Evolutionary conservation across 768 basidiomycete species (phyloP).

Genomic region (Amanita brunnescens): DNA sequence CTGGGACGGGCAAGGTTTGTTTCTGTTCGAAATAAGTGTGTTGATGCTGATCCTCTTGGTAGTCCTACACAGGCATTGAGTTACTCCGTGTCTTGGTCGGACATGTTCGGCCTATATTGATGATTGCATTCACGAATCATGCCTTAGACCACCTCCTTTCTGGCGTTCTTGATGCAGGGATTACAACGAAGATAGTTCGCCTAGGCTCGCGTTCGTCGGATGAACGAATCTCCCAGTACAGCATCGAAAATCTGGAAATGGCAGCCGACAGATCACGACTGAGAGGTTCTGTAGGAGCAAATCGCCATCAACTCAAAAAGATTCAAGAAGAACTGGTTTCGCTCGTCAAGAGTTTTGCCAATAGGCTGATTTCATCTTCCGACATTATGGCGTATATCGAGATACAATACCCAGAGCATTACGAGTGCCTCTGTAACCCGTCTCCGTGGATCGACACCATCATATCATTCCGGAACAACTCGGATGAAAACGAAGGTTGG

Average conservation of each 20-base stretch:
- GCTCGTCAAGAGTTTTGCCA: conserved; percentile 35
- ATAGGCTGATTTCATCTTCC: conserved; percentile 23
- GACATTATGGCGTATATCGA: conserved; percentile 35
- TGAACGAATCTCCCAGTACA: conserved; percentile 51
- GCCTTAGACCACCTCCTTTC: conserved; percentile 67
- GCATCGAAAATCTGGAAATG: conserved; percentile 50
- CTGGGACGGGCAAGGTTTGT: conserved; percentile 68
- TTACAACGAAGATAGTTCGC: conserved; percentile 58
- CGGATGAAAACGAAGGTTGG: conserved; percentile 22
- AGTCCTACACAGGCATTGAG: conserved; percentile 65
- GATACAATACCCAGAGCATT: conserved; percentile 40
- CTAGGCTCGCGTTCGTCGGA: conserved; percentile 59
- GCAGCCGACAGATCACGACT: conserved; percentile 33
- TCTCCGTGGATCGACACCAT: conserved; percentile 38
- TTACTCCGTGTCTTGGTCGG: conserved; percentile 54
- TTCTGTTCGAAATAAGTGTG: background rate
- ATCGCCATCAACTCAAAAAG: conserved; percentile 31
- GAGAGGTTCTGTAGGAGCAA: conserved; percentile 21
- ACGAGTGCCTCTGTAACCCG: conserved; percentile 29
- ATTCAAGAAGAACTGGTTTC: conserved; percentile 37
- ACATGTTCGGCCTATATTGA: conserved; percentile 42
- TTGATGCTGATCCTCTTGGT: background rate
- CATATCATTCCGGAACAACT: conserved; percentile 5
- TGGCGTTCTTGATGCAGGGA: conserved; percentile 53
- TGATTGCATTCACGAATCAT: conserved; percentile 68